Base-by-base conservation (phyloP, 495 filamentous ascomycete species). In the Penicillium coprophilum region DNA sequence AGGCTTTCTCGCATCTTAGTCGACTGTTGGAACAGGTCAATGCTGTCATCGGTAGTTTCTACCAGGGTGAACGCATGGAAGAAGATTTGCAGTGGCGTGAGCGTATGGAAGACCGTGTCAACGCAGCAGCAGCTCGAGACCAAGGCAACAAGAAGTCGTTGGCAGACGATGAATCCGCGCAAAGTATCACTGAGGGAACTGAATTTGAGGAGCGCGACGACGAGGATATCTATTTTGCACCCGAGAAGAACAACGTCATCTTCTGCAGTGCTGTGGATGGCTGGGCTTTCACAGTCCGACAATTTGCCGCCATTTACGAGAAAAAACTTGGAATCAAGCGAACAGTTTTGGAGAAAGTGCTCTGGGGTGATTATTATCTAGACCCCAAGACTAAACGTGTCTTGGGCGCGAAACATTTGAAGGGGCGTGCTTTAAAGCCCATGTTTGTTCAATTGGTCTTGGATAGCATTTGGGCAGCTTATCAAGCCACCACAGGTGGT, bases 381-480 rank as follows among this genome's bases (percentile, higher is more conserved):
- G 94, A 99, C 62, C 92, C 94, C 2, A 99, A 97, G 74, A 96
- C 93, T 4, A 99, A 94, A 71, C 85, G 94, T 62, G 89, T 99
- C 6, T 76, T 99, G 4, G 88, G 85, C 2, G 83, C 85, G 45
- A 97, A 96, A 75, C 95, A 97, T 77, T 79, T 99, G 36, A 97
- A 95, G 65, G 94, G 94, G 13, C 77, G 94, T 17, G 79, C 84
- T 30, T 73, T 99, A 51, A 99, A 97, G 70, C 94, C 95, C 1
- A 92, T 97, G 85, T 99, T 99, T 72, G 94, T 97, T 28, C 93
- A 97, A 68, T 76, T 99, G 49, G 95, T 99, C 6, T 80, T 99
- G 55, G 93, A 96, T 45, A 95, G 90, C 56, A 88, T 99, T 39
- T 99, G 94, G 94, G 93, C 95, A 47, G 92, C 95, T 20, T 99